Conservation (phyloP, 225 moss, liverwort and hornwort species). For the Marchantia paleacea region DNA sequence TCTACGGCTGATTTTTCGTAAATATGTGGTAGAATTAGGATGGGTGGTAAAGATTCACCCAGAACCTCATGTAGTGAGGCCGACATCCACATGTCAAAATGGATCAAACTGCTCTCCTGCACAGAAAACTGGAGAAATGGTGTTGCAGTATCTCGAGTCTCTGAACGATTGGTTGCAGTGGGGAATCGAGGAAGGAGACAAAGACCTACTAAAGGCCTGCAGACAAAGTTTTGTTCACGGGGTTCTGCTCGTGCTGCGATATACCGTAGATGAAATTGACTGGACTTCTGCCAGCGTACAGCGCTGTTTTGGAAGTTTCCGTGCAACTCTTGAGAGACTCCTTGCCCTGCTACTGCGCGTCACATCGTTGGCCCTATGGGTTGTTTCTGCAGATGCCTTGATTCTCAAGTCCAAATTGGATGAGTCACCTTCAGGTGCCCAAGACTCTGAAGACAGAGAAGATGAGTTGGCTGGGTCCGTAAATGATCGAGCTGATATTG, state of each 20-base stretch:
- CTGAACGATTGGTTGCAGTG: slow-evolving; percentile 89
- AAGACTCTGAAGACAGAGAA: slow-evolving; percentile 10
- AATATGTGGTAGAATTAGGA: slow-evolving; percentile 92
- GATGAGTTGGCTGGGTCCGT: not conserved
- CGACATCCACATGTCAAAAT: not conserved
- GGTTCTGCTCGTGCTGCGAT: slow-evolving; percentile 79
- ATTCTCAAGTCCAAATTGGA: slow-evolving; percentile 49
- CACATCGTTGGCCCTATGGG: slow-evolving; percentile 90
- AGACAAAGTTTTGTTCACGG: slow-evolving; percentile 97
- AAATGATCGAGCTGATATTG: slow-evolving; percentile 29
- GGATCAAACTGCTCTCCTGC: slow-evolving; percentile 8
- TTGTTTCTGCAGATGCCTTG: slow-evolving; percentile 90
- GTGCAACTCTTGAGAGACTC: slow-evolving; percentile 68
- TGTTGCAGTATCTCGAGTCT: slow-evolving; percentile 77
- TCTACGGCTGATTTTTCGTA: slow-evolving; percentile 83
- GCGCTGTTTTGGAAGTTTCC: slow-evolving; percentile 48
- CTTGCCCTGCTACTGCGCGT: slow-evolving; percentile 76
- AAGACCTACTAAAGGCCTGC: slow-evolving; percentile 84
- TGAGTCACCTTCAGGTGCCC: slow-evolving; percentile 11
- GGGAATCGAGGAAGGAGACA: slow-evolving; percentile 91
- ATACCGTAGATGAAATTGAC: slow-evolving; percentile 93
- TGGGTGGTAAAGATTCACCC: slow-evolving; percentile 80
- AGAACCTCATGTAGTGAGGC: slow-evolving; percentile 45
- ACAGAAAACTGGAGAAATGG: slow-evolving; percentile 49
- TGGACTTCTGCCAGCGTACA: slow-evolving; percentile 70